Evolutionary conservation across 306 rosid genomes (phyloP).

Genomic region (Luffa aegyptiaca): DNA sequence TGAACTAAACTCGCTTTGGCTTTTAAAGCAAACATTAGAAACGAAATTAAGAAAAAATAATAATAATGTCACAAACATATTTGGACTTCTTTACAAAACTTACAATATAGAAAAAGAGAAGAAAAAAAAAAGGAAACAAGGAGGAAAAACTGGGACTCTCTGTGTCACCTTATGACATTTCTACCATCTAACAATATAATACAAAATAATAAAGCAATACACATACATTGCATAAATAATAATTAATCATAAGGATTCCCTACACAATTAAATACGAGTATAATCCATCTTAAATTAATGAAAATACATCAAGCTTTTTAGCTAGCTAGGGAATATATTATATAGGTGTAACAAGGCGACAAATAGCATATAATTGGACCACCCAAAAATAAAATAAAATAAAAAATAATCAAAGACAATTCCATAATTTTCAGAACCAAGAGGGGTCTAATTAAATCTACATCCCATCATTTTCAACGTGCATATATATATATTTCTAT

Average conservation of each 20-base stretch:
- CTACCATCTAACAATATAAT: background rate
- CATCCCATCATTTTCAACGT: conserved; percentile 4
- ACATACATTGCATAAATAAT: background rate
- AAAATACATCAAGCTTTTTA: background rate
- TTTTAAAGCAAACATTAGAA: no score
- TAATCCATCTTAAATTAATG: background rate
- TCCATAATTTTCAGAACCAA: background rate
- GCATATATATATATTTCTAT: background rate
- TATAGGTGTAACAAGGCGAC: conserved; percentile 5
- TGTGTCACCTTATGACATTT: background rate
- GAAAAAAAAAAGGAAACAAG: no score
- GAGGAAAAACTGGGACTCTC: no score
- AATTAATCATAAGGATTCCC: background rate
- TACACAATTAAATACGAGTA: background rate
- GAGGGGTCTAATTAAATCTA: no score
- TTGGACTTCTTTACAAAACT: no score
- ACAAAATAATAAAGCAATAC: background rate
- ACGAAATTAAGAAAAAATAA: no score
- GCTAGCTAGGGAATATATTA: background rate
- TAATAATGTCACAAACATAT: no score
- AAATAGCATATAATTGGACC: conserved; percentile 34
- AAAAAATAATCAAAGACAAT: background rate
- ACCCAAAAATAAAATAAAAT: background rate
- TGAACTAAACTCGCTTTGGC: no score
- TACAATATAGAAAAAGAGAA: no score